Conservation (phyloP, 257 asterid species). For the Scutellaria barbata region DNA sequence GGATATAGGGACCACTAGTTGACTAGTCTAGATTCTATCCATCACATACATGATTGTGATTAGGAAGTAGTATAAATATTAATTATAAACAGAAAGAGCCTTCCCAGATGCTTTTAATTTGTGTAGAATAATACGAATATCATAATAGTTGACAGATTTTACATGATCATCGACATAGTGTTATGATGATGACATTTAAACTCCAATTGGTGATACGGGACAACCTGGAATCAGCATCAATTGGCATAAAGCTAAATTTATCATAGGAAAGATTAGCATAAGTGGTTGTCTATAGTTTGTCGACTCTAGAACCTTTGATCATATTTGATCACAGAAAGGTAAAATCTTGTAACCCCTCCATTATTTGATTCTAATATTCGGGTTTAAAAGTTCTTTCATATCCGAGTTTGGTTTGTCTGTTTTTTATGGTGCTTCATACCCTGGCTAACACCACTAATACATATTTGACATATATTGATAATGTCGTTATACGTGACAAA, state of each 20-base stretch:
- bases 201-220: neutral
- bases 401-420: neutral
- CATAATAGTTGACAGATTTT: neutral
- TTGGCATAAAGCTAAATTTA: constrained; percentile 18
- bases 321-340: constrained; percentile 3
- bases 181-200: constrained; percentile 20
- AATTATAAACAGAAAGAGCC: constrained; percentile 15
- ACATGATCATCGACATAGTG: constrained; percentile 13
- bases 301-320: neutral
- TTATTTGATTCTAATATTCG: neutral
- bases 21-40: constrained; percentile 18
- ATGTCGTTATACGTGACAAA: neutral
- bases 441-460: neutral
- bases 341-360: neutral
- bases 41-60: constrained; percentile 5
- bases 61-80: constrained; percentile 3
- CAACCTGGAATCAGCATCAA: constrained; percentile 35
- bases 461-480: neutral
- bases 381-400: neutral
- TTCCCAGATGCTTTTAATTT: constrained; percentile 21
- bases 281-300: constrained; percentile 3
- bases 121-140: constrained; percentile 7
- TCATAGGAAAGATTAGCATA: constrained; percentile 20
- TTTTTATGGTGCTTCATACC: neutral
- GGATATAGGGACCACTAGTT: constrained; percentile 26